Conservation (phyloP, 495 filamentous ascomycete genomes). For the Parathielavia hyrcaniae region DNA sequence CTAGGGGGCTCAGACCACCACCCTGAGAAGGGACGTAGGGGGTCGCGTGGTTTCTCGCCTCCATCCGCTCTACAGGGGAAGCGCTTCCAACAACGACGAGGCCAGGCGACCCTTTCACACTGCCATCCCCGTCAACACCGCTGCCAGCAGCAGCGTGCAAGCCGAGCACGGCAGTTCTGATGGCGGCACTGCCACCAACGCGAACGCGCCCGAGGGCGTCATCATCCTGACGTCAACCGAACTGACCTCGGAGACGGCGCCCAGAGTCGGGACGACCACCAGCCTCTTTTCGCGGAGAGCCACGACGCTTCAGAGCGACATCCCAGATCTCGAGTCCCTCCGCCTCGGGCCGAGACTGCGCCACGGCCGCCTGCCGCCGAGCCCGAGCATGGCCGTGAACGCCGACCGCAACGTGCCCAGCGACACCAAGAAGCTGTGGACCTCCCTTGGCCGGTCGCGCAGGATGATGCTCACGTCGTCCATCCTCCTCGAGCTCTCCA, state of each 20-base stretch:
- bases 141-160: background rate
- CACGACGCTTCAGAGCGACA: background rate
- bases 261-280: background rate
- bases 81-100: background rate
- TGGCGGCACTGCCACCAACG: background rate
- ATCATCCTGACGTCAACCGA: background rate
- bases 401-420: background rate
- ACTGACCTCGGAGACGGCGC: background rate
- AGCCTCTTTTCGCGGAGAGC: conserved; percentile 3
- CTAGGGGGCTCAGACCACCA: background rate
- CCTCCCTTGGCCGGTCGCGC: background rate
- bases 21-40: background rate
- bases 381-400: conserved; percentile 3
- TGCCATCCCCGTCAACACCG: background rate
- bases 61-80: background rate
- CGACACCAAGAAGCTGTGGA: conserved; percentile 4
- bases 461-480: conserved; percentile 6
- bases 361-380: conserved; percentile 13
- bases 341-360: conserved; percentile 21
- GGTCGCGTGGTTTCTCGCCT: background rate
- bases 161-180: conserved; percentile 1
- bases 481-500: conserved; percentile 12
- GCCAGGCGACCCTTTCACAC: background rate
- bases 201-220: conserved; percentile 4
- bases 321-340: conserved; percentile 13